Percentiles rank a stretch among this genome's conserved stretches.
These are phyloP conservation scores for Nicotiana sylvestris DNA, from an alignment of 257 asterid species.

Conservation along the genomic window DNA sequence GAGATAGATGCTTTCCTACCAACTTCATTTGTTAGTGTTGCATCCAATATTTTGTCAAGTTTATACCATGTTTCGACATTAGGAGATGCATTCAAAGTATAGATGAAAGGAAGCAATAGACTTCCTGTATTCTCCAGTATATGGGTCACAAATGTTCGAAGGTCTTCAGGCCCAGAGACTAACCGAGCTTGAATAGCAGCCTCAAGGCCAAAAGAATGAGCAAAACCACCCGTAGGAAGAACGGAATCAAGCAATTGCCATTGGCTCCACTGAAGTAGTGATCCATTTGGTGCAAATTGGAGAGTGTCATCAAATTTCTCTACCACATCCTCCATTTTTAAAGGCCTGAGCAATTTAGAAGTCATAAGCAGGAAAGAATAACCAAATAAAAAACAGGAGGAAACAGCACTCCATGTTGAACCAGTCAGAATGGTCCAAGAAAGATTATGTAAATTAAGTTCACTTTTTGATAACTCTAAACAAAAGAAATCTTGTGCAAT, in stretches of 20 bases:
- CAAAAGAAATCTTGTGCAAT: not conserved
- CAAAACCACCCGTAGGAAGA: conserved; percentile 97
- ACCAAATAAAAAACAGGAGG: not conserved
- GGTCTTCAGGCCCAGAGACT: conserved; percentile 51
- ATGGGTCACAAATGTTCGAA: conserved; percentile 43
- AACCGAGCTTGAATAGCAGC: conserved; percentile 74
- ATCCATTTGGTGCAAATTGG: conserved; percentile 15
- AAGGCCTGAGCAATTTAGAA: not conserved
- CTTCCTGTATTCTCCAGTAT: conserved; percentile 78
- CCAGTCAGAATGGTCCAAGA: not conserved
- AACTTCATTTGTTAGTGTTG: conserved; percentile 72
- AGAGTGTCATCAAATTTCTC: conserved; percentile 18
- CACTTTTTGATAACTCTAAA: not conserved
- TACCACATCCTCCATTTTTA: not conserved
- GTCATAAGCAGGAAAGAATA: not conserved
- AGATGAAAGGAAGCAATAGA: conserved; percentile 77
- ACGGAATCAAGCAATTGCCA: conserved; percentile 92
- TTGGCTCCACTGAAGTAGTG: conserved; percentile 66
- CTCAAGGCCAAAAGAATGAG: conserved; percentile 94
- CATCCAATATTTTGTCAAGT: conserved; percentile 51
- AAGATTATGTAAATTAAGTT: not conserved
- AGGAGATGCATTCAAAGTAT: conserved; percentile 47
- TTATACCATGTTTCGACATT: conserved; percentile 54
- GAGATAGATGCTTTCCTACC: conserved; percentile 68
- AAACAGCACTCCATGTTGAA: not conserved